A percentile compares a stretch with the other conserved stretches of the same genome.
These are phyloP conservation scores for Coelastrella sp. DNA, from an alignment of 139 green algal genomes.

Conservation along the genomic window DNA sequence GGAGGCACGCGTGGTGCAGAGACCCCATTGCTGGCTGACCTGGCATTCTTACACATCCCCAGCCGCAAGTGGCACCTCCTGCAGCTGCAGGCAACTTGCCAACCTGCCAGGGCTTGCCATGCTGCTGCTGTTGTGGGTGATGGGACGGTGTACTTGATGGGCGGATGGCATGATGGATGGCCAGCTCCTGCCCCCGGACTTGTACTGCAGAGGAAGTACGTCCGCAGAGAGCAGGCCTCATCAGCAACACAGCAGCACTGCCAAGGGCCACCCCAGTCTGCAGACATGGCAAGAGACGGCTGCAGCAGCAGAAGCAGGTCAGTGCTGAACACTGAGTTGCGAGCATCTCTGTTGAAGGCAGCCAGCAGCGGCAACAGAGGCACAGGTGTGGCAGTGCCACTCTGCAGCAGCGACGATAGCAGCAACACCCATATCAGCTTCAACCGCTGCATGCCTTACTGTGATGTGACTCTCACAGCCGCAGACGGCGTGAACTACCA, in stretches of 20 bases:
- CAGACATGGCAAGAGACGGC: neutral
- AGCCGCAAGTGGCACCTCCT: conserved; percentile 10
- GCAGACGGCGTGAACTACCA: neutral
- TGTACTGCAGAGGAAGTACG: conserved; percentile 4
- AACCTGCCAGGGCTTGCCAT: conserved; percentile 12
- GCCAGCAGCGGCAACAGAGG: neutral
- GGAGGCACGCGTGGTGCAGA: conserved; percentile 4
- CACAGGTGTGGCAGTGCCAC: neutral
- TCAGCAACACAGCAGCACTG: neutral
- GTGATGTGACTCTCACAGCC: conserved; percentile 14
- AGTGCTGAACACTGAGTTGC: conserved; percentile 22
- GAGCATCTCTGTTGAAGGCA: neutral
- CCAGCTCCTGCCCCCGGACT: neutral
- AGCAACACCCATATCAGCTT: neutral
- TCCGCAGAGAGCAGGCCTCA: neutral
- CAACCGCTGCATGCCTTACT: conserved; percentile 16
- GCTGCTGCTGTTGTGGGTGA: neutral
- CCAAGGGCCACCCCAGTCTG: neutral
- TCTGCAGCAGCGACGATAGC: neutral
- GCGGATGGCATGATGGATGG: conserved; percentile 24
- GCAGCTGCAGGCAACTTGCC: neutral
- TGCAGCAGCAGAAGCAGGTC: conserved; percentile 19
- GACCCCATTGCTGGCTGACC: conserved; percentile 11
- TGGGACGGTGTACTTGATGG: neutral
- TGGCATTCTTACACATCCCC: conserved; percentile 14